Conservation (phyloP, 352 stramenopile genomes). For the Phytopythium mirpurense region DNA sequence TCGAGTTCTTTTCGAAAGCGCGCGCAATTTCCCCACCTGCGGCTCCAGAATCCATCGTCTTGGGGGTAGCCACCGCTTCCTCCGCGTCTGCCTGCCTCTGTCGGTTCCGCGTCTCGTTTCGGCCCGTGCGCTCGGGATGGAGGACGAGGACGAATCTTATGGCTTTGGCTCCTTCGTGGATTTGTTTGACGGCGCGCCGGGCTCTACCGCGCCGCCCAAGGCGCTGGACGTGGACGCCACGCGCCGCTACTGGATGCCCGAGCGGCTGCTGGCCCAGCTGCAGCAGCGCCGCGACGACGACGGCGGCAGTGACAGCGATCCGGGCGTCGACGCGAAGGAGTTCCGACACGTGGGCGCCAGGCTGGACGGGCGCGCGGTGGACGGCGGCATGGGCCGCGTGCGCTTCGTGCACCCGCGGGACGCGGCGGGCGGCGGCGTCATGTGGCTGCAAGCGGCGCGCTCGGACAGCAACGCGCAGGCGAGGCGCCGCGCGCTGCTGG, state of each 20-base stretch:
- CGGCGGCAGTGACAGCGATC: too few species aligned
- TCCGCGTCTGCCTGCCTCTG: too few species aligned
- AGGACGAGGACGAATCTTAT: constrained; percentile 63
- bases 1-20: too few species aligned
- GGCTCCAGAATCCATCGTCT: too few species aligned
- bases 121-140: constrained; percentile 14
- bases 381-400: constrained; percentile 38
- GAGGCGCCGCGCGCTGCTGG: constrained; percentile 42
- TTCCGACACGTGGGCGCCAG: constrained; percentile 50
- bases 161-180: constrained; percentile 66
- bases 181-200: constrained; percentile 30
- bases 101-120: too few species aligned
- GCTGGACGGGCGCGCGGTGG: constrained; percentile 42
- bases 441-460: constrained; percentile 46
- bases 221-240: constrained; percentile 30
- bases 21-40: background rate
- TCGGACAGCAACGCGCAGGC: constrained; percentile 53
- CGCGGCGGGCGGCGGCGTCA: constrained; percentile 22
- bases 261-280: constrained; percentile 33
- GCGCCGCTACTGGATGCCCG: constrained; percentile 43
- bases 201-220: constrained; percentile 7
- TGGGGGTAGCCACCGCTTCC: too few species aligned
- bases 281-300: constrained; percentile 18
- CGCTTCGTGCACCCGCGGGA: constrained; percentile 15
- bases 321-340: constrained; percentile 8